These are phyloP conservation scores for Calonectria pteridis DNA, from an alignment of 2,329 filamentous ascomycete genomes.

Conservation along the genomic window DNA sequence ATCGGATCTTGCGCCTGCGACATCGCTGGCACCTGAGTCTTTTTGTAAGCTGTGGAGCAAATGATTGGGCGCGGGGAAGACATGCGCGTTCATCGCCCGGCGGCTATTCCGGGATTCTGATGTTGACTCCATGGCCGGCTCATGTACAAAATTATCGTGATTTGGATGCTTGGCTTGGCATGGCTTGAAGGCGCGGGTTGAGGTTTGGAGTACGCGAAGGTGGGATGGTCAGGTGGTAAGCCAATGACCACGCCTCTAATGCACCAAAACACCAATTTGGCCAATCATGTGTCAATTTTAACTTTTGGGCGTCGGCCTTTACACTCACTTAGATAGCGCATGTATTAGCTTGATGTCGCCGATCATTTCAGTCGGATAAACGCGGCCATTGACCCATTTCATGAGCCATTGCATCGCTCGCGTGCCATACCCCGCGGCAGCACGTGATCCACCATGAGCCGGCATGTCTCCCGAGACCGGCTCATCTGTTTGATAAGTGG, in stretches of 20 bases:
- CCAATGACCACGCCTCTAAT: neutral
- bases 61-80: neutral
- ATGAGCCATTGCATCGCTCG: neutral
- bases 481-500: neutral
- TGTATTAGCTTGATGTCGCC: neutral
- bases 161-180: neutral
- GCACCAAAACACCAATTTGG: neutral
- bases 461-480: neutral
- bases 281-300: neutral
- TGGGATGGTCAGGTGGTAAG: neutral
- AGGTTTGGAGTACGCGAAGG: neutral
- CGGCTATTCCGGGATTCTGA: neutral
- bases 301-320: neutral
- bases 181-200: neutral
- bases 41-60: neutral
- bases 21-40: constrained; percentile 19
- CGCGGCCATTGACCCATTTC: neutral
- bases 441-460: neutral
- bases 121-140: neutral
- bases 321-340: neutral
- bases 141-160: neutral
- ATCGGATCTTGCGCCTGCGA: constrained; percentile 24
- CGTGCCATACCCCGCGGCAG: neutral
- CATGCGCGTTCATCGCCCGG: constrained; percentile 19
- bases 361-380: neutral